Conservation (phyloP, 2,329 filamentous ascomycete genomes). For the Pyrenophora teres region DNA sequence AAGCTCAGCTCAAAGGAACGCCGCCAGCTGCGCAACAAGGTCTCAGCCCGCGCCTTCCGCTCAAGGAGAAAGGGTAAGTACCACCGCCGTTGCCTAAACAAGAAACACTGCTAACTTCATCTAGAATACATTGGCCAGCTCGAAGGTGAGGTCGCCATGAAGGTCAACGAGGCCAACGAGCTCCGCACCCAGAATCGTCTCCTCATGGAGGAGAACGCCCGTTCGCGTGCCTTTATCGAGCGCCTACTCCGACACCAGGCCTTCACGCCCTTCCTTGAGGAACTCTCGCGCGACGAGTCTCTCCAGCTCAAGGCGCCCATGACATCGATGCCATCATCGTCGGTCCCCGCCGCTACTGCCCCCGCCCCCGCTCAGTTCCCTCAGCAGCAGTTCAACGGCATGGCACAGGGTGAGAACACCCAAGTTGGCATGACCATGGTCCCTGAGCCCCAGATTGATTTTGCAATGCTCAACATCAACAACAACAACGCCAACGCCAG, state of each 20-base stretch:
- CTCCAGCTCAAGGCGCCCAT: constrained; percentile 40
- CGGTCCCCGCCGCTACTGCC: constrained; percentile 37
- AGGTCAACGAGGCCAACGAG: constrained; percentile 81
- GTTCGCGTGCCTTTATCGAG: constrained; percentile 80
- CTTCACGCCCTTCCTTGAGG: constrained; percentile 54
- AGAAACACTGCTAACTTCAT: constrained; percentile 54
- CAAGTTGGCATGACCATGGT: constrained; percentile 79
- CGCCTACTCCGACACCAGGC: constrained; percentile 63
- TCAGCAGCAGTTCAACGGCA: constrained; percentile 55
- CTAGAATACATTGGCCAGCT: constrained; percentile 96
- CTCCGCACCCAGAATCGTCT: constrained; percentile 80
- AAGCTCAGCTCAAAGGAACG: constrained; percentile 98
- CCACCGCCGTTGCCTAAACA: constrained; percentile 8
- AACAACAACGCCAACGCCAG: constrained; percentile 44
- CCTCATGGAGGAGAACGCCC: constrained; percentile 83
- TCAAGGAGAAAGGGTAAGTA: constrained; percentile 93
- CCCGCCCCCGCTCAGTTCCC: constrained; percentile 57
- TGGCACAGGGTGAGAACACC: constrained; percentile 59
- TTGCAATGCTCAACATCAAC: constrained; percentile 69
- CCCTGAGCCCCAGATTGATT: constrained; percentile 77
- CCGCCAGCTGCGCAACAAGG: constrained; percentile 97
- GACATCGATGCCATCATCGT: constrained; percentile 32
- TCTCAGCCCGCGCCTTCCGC: constrained; percentile 95
- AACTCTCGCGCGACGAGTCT: constrained; percentile 47
- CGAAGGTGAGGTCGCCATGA: constrained; percentile 82